A percentile compares a stretch with the other conserved stretches of the same genome.
Evolutionary conservation across 2,329 filamentous ascomycete genomes (phyloP).

Genomic region (Colletotrichum truncatum): DNA sequence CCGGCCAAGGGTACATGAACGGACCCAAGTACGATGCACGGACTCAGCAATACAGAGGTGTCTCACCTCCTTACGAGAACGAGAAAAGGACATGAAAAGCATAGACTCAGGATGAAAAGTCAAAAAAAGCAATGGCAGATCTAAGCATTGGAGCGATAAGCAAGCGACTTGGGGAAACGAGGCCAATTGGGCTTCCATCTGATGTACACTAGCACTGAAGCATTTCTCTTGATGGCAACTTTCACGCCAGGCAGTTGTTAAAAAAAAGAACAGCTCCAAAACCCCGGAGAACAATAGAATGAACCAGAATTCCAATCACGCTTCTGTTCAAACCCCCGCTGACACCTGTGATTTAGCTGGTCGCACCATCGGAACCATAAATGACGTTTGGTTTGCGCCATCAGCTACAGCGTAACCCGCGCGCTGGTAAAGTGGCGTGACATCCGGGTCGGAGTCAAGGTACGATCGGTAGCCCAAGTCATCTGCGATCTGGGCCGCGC

Average conservation of each 20-base stretch:
- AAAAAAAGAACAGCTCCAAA: background rate
- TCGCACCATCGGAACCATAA: slow-evolving; percentile 31
- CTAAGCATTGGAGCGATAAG: slow-evolving; percentile 11
- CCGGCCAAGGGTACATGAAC: background rate
- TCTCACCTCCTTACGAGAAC: background rate
- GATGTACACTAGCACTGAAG: background rate
- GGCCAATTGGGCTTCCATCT: background rate
- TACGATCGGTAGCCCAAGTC: slow-evolving; percentile 25
- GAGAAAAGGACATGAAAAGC: background rate
- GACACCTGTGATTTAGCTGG: background rate
- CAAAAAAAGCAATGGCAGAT: background rate
- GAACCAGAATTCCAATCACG: background rate
- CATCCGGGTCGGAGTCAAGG: slow-evolving; percentile 30
- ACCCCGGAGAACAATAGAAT: background rate
- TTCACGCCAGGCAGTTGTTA: background rate
- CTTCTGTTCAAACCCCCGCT: background rate
- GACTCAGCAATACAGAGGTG: slow-evolving; percentile 2
- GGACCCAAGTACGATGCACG: background rate
- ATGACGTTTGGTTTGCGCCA: slow-evolving; percentile 16
- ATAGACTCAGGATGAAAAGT: background rate
- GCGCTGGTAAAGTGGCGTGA: slow-evolving; percentile 24
- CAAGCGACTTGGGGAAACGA: background rate
- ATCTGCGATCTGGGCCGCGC: slow-evolving; percentile 21
- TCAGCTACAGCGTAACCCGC: slow-evolving; percentile 24
- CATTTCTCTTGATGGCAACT: background rate